A percentile compares a stretch with the other conserved stretches of the same genome.
These are phyloP conservation scores for Mycena olivaceomarginata DNA, from an alignment of 768 basidiomycete species.

Conservation along the genomic window DNA sequence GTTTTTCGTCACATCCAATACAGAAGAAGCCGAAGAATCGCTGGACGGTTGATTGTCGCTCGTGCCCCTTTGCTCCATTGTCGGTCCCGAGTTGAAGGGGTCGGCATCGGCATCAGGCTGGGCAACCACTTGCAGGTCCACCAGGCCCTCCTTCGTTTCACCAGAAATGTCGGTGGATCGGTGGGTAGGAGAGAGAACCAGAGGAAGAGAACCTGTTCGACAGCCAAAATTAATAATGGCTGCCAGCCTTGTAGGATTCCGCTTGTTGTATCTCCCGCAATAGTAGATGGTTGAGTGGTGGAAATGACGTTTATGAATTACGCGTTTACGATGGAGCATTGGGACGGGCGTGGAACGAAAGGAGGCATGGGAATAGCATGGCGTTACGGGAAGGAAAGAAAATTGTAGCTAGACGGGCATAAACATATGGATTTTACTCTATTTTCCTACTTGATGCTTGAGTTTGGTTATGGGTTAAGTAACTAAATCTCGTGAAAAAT, in stretches of 20 bases:
- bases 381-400: conserved; percentile 15
- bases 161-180: conserved; percentile 5
- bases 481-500: conserved; percentile 25
- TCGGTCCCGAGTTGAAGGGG: no score
- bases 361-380: conserved; percentile 19
- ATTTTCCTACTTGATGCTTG: conserved; percentile 26
- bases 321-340: conserved; percentile 19
- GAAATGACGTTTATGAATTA: conserved; percentile 15
- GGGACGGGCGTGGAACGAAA: conserved; percentile 12
- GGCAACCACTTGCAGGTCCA: neutral
- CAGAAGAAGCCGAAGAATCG: no score
- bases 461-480: conserved; percentile 15
- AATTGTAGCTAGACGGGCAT: conserved; percentile 10
- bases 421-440: conserved; percentile 24
- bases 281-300: conserved; percentile 19
- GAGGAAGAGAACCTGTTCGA: conserved; percentile 10
- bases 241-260: conserved; percentile 18
- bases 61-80: no score
- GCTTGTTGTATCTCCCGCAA: neutral
- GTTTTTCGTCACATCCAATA: no score
- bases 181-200: neutral
- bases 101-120: no score
- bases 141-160: conserved; percentile 3
- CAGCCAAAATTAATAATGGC: conserved; percentile 10
- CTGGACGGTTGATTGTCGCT: no score